Conservation (phyloP, 108 stramenopile species). For the Aureococcus anophagefferens region DNA sequence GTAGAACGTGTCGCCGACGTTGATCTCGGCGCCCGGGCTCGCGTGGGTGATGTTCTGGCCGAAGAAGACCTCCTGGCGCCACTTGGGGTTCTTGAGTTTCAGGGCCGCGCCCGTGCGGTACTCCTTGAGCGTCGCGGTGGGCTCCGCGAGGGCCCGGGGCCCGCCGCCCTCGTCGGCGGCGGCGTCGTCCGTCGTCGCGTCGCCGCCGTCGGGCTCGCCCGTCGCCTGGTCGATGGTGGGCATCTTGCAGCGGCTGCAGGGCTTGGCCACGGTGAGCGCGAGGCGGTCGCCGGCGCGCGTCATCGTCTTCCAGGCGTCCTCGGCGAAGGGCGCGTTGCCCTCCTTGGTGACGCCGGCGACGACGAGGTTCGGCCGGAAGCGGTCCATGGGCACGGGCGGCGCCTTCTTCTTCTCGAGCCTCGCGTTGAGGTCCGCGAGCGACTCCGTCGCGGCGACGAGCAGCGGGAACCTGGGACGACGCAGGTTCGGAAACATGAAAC, state of each 20-base stretch:
- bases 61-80: neutral
- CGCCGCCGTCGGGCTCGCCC: neutral
- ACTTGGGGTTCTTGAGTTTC: neutral
- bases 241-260: conserved; percentile 41
- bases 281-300: neutral
- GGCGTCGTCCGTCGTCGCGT: too few relatives aligned
- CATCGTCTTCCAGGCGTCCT: conserved; percentile 38
- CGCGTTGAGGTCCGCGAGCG: conserved; percentile 38
- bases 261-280: conserved; percentile 33
- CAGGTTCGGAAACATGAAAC: too few relatives aligned
- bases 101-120: neutral
- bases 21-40: neutral
- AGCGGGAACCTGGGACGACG: too few relatives aligned
- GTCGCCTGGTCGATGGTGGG: conserved; percentile 40
- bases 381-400: conserved; percentile 32
- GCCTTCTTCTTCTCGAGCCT: conserved; percentile 3
- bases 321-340: conserved; percentile 19
- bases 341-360: conserved; percentile 27
- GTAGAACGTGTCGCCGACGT: too few relatives aligned
- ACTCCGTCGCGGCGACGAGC: conserved; percentile 29
- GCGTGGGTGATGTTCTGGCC: neutral
- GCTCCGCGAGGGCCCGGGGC: neutral
- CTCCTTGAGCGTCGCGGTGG: neutral
- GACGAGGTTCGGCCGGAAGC: conserved; percentile 52
- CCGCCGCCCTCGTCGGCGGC: neutral